Conservation (phyloP, 192 early-diverging fungal genomes). For the Hyaloraphidium curvatum region DNA sequence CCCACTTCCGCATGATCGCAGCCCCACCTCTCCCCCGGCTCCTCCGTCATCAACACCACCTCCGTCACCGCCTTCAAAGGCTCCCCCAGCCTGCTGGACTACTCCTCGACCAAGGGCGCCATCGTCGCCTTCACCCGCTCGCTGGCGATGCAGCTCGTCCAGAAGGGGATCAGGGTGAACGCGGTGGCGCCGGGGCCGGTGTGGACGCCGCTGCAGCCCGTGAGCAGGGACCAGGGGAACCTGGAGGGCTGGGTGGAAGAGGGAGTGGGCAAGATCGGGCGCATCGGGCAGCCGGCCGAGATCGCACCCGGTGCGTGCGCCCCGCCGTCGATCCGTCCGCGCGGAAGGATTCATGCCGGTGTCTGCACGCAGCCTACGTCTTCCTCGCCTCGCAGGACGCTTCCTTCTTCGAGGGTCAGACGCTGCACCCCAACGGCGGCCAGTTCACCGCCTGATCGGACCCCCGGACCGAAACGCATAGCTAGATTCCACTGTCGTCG, state of each 20-base stretch:
- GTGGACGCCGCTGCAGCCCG: constrained; percentile 30
- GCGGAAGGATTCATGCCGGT: too few species aligned
- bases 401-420: constrained; percentile 24
- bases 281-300: constrained; percentile 29
- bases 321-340: neutral
- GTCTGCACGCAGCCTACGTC: constrained; percentile 14
- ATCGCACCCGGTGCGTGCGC: constrained; percentile 8
- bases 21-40: constrained; percentile 6
- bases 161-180: constrained; percentile 26
- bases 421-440: constrained; percentile 22
- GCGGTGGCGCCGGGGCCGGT: constrained; percentile 33
- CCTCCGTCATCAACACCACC: constrained; percentile 26
- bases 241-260: constrained; percentile 15
- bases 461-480: too few species aligned
- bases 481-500: too few species aligned
- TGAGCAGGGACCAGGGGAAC: constrained; percentile 17
- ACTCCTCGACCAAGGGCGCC: constrained; percentile 30
- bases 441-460: too few species aligned
- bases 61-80: constrained; percentile 31
- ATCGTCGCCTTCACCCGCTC: constrained; percentile 32
- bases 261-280: constrained; percentile 17
- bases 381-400: constrained; percentile 25
- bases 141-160: constrained; percentile 20
- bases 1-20: neutral
- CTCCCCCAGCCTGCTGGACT: constrained; percentile 22